Percentiles rank a stretch among this genome's conserved stretches.
Evolutionary conservation across 108 stramenopile genomes (phyloP).

Genomic region (Aurantiochytrium sp.): DNA sequence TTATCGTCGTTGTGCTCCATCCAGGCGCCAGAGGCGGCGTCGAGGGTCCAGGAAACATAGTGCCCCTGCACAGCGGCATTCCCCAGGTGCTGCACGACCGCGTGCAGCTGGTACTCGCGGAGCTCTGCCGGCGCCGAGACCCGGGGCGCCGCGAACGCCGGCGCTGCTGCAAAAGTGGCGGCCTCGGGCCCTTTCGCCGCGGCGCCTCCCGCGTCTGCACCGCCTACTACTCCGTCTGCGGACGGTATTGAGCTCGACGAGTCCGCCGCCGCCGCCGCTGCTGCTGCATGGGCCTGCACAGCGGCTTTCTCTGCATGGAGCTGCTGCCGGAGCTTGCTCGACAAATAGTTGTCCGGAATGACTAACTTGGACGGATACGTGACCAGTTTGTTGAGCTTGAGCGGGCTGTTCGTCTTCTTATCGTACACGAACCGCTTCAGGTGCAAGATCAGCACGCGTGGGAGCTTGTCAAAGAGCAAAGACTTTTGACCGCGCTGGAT

Average conservation of each 20-base stretch:
- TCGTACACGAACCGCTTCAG: constrained; percentile 28
- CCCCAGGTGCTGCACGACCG: background rate
- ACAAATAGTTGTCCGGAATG: constrained; percentile 22
- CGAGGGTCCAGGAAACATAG: background rate
- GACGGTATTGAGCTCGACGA: too few relatives aligned
- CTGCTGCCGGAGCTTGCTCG: background rate
- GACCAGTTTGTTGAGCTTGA: background rate
- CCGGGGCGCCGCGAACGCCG: background rate
- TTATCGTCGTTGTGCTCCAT: background rate
- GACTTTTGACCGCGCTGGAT: background rate
- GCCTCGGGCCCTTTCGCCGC: too few relatives aligned
- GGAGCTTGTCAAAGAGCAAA: constrained; percentile 18
- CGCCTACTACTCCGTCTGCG: too few relatives aligned
- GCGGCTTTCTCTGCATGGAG: background rate
- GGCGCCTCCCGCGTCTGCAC: too few relatives aligned
- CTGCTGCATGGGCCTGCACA: background rate
- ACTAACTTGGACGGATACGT: constrained; percentile 12
- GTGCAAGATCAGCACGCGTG: background rate
- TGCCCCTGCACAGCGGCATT: background rate
- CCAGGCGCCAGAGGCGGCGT: background rate
- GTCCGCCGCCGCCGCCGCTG: too few relatives aligned
- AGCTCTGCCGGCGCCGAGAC: background rate
- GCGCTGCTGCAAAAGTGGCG: background rate
- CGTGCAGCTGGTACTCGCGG: background rate
- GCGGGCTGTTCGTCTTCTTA: background rate